Evolutionary conservation across 352 stramenopile species (phyloP).

Genomic region (Thraustochytrium sp.): DNA sequence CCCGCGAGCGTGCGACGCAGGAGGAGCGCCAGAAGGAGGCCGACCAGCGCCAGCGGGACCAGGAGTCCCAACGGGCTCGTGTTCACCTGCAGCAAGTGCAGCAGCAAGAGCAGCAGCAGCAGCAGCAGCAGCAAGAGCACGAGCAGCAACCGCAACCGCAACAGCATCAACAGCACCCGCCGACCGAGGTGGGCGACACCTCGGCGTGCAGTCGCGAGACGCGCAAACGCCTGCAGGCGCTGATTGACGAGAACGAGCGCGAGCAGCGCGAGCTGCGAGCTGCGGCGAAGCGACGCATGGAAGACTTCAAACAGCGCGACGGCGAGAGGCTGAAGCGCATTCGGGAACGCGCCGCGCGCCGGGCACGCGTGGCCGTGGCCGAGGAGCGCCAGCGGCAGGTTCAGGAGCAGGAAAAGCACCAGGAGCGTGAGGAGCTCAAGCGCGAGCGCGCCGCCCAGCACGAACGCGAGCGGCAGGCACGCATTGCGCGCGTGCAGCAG

Average conservation of each 20-base stretch:
- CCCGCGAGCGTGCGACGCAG: neutral
- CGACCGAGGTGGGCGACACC: too few relatives aligned
- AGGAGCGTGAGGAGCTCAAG: neutral
- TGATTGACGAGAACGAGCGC: slow-evolving; percentile 9
- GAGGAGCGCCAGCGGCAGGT: neutral
- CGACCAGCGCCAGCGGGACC: neutral
- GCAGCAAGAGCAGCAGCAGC: neutral
- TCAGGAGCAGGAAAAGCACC: neutral
- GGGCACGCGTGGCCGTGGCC: neutral
- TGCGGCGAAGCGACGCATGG: neutral
- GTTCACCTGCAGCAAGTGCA: neutral
- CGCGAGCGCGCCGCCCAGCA: neutral
- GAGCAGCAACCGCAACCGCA: neutral
- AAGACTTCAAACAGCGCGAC: neutral
- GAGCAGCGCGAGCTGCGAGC: neutral
- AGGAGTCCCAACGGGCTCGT: neutral
- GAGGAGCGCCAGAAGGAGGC: neutral
- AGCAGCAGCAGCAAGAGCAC: slow-evolving; percentile 2
- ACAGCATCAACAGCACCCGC: neutral
- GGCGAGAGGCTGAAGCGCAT: neutral
- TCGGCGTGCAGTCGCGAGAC: slow-evolving; percentile 21
- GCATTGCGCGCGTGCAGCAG: neutral
- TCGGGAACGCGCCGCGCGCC: neutral
- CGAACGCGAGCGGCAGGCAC: neutral
- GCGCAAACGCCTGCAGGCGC: neutral